Conservation (phyloP, 202 grass and related monocot species). For the Saccharum hybrid region DNA sequence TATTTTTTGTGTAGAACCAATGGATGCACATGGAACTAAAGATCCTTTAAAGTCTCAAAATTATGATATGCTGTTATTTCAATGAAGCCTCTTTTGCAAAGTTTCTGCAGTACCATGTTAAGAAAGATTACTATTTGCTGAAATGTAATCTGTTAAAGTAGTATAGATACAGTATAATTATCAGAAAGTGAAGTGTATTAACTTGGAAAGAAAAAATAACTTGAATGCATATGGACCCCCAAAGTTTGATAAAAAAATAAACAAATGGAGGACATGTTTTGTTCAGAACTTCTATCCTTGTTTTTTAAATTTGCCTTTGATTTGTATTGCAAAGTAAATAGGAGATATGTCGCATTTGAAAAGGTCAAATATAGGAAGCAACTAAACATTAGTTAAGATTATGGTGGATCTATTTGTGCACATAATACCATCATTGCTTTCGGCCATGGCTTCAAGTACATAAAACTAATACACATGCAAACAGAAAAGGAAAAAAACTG, state of each 20-base stretch:
- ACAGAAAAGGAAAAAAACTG: not conserved
- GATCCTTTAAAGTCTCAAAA: not conserved
- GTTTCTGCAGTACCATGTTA: not conserved
- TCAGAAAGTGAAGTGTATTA: constrained; percentile 11
- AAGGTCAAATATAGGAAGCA: constrained; percentile 12
- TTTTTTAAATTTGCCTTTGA: constrained; percentile 9
- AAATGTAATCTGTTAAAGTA: constrained; percentile 34
- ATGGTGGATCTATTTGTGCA: constrained; percentile 7
- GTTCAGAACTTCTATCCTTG: constrained; percentile 15
- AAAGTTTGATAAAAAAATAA: constrained; percentile 28
- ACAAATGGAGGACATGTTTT: constrained; percentile 4
- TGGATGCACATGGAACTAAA: constrained; percentile 10
- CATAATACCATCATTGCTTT: constrained; percentile 15
- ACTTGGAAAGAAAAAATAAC: constrained; percentile 22
- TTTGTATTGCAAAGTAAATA: constrained; percentile 39
- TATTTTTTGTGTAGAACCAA: constrained; percentile 14
- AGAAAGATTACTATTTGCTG: constrained; percentile 22
- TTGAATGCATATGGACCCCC: constrained; percentile 14
- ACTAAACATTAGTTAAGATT: constrained; percentile 24
- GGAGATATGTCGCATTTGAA: constrained; percentile 16
- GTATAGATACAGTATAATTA: not conserved
- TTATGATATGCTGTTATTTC: constrained; percentile 6
- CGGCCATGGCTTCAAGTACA: constrained; percentile 17
- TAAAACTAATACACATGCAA: constrained; percentile 30
- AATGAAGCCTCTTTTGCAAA: constrained; percentile 17